Evolutionary conservation across 192 early-diverging fungal species (phyloP), one percentile per base, ranked within the genome.

Genomic region (Backusella liffmaniae): DNA sequence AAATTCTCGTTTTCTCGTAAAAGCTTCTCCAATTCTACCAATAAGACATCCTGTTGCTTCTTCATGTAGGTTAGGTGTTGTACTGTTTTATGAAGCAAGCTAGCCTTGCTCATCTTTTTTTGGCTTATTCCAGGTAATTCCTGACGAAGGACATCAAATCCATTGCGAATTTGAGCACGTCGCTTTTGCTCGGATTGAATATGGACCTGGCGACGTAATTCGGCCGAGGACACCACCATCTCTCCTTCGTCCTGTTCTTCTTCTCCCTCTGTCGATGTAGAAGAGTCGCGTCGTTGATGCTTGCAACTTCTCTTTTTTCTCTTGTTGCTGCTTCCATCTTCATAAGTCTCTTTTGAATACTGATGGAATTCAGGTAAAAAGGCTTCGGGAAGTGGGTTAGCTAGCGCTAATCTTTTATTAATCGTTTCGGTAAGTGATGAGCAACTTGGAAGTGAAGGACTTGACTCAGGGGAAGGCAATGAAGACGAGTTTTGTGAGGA

Each of bases 111-210:
- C 83, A 84, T 82, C 72, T 84, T 84, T 42, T 82, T 79, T 15
- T 78, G 76, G 23, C 37, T 34, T 37, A 67, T 67, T 36, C 76
- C 74, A 3, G 83, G 83, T 49, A 84, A 70, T 42, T 84, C 78
- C 39, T 82, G 70, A 21, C 81, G 78, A 18, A 84, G 73, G 62
- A 78, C 75, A 44, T 84, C 78, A 78, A 84, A 84, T 0, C 83
- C 83, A 76, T 84, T 78, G 66, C 77, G 77, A 9, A 84, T 84
- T 70, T 84, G 80, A 9, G 83, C 83, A 56, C 83, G 80, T 67
- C 83, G 77, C 70, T 80, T 84, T 62, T 84, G 80, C 56, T 84
- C 83, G 46, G 77, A 79, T 73, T 84, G 80, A 65, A 84, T 84
- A 75, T 84, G 83, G 32, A 84, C 76, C 72, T 80, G 83, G 16